These are phyloP conservation scores for Trifolium dubium DNA, from an alignment of 306 rosid genomes.

Conservation along the genomic window DNA sequence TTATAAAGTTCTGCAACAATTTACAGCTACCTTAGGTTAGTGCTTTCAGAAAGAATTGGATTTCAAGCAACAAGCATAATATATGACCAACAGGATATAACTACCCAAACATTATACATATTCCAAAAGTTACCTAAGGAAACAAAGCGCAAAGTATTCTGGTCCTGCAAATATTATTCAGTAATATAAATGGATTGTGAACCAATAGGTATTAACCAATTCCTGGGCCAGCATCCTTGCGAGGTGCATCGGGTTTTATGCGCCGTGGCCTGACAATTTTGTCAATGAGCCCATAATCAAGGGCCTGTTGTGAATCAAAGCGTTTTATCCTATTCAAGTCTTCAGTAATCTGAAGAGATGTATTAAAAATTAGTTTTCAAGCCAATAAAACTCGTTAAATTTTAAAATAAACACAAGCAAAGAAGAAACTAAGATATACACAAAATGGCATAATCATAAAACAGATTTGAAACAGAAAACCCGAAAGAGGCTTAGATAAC, in stretches of 20 bases:
- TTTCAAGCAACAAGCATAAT: slow-evolving; percentile 11
- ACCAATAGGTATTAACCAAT: slow-evolving; percentile 66
- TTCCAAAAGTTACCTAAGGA: slow-evolving; percentile 28
- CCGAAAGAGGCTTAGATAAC: slow-evolving; percentile 12
- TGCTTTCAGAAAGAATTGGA: slow-evolving; percentile 19
- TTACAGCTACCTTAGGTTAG: slow-evolving; percentile 17
- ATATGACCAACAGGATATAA: slow-evolving; percentile 38
- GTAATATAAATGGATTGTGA: slow-evolving; percentile 14
- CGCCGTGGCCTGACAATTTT: slow-evolving; percentile 79
- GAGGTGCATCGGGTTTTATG: slow-evolving; percentile 79
- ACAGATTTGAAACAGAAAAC: slow-evolving; percentile 30
- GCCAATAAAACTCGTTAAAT: slow-evolving; percentile 27
- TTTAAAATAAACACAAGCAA: slow-evolving; percentile 21
- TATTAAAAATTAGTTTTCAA: slow-evolving; percentile 35
- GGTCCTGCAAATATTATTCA: slow-evolving; percentile 24
- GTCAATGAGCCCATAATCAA: slow-evolving; percentile 94
- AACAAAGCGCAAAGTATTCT: slow-evolving; percentile 30
- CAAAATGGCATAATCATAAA: slow-evolving; percentile 18
- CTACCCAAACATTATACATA: slow-evolving; percentile 40
- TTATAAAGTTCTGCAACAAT: not conserved
- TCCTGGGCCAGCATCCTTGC: slow-evolving; percentile 70
- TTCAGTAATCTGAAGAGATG: slow-evolving; percentile 60
- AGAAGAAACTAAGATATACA: slow-evolving; percentile 15
- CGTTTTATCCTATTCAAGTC: slow-evolving; percentile 78
- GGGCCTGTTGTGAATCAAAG: slow-evolving; percentile 77